Evolutionary conservation across 2,329 filamentous ascomycete genomes (phyloP).

Genomic region (Cephalotrichum gorgonifer): DNA sequence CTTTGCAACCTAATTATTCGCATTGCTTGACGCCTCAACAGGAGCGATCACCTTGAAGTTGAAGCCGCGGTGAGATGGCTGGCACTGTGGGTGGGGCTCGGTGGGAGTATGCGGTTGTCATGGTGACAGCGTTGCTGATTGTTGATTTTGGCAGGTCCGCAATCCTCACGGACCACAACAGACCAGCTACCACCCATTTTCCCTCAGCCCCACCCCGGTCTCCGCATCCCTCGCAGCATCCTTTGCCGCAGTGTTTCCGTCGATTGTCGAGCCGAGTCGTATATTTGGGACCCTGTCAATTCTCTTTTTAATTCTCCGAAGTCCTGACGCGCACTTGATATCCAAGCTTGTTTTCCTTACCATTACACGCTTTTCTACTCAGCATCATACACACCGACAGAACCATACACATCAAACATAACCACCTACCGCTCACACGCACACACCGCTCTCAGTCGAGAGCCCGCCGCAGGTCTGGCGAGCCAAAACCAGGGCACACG

Average conservation of each 20-base stretch:
- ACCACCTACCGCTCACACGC: background rate
- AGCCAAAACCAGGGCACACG: conserved; percentile 1
- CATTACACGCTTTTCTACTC: no score
- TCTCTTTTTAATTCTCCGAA: background rate
- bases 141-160: background rate
- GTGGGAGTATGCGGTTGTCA: background rate
- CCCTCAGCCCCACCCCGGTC: background rate
- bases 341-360: background rate
- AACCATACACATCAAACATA: background rate
- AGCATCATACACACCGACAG: no score
- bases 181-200: background rate
- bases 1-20: no score
- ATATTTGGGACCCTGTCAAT: background rate
- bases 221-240: background rate
- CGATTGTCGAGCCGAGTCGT: background rate
- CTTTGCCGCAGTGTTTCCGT: background rate
- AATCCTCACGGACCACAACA: conserved; percentile 5
- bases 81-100: background rate
- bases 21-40: no score
- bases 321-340: background rate
- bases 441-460: no score
- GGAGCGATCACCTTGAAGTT: no score
- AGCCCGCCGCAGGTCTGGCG: background rate
- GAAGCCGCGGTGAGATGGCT: no score
- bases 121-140: conserved; percentile 1